Base-by-base conservation (phyloP, 2,329 filamentous ascomycete genomes). In the Acarospora socialis region DNA sequence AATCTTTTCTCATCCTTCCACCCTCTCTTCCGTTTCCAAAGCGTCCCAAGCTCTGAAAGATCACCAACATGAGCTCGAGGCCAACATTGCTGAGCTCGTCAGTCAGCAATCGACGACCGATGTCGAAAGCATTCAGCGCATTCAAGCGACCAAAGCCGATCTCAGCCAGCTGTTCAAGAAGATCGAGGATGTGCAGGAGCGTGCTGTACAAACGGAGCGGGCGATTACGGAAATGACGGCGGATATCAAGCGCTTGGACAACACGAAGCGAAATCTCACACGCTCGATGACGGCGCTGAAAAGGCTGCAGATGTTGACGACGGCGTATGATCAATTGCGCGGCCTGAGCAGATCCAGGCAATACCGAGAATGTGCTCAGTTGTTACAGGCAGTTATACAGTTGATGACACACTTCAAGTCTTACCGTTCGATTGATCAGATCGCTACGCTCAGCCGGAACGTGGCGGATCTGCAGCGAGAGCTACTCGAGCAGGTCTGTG, bases 341-440 rank as follows among this genome's bases (percentile, higher is more conserved):
- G 81, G 75, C 3, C 64, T 94, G 43, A 79, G 81, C 43, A 81
- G 81, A 56, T 78, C 80, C 21, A 68, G 87, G 35, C 90, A 98
- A 55, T 98, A 98, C 54, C 69, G 82, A 42, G 90, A 98, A 54
- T 95, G 90, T 51, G 86, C 87, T 10, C 84, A 92, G 47, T 66
- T 98, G 37, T 65, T 98, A 35, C 83, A 93, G 60, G 90, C 90
- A 7, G 90, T 98, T 19, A 71, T 98, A 36, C 90, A 98, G 67
- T 74, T 98, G 27, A 94, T 95, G 81, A 81, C 81, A 44, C 86
- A 98, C 59, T 98, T 98, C 68, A 92, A 93, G 60, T 92, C 82
- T 56, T 98, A 95, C 55, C 69, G 90, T 37, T 93, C 84, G 46
- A 95, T 98, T 46, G 87, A 95, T 52, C 90, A 98, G 65, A 95